Percentiles rank a stretch among this genome's conserved stretches.
These are phyloP conservation scores for Hyaloperonospora brassicae DNA, from an alignment of 352 stramenopile genomes.

Conservation along the genomic window DNA sequence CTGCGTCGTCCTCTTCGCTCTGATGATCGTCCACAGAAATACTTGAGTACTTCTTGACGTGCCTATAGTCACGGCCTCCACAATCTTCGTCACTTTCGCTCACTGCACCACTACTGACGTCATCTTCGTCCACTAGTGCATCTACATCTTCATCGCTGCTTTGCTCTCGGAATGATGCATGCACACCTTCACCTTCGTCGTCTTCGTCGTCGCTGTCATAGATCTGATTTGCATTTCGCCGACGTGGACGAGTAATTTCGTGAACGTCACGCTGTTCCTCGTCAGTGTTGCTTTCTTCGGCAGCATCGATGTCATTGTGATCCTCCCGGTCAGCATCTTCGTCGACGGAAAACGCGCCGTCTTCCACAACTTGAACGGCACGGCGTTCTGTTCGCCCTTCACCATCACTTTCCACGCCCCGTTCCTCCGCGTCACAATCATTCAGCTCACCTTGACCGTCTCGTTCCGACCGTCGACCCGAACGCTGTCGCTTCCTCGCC, in stretches of 20 bases:
- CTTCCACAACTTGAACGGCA: slow-evolving; percentile 21
- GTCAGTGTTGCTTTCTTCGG: slow-evolving; percentile 6
- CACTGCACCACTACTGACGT: too few relatives aligned
- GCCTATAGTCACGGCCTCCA: too few relatives aligned
- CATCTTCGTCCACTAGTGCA: neutral
- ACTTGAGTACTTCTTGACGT: neutral
- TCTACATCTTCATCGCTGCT: slow-evolving; percentile 7
- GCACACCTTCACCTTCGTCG: slow-evolving; percentile 21
- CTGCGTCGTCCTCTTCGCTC: slow-evolving; percentile 15
- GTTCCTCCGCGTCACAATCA: slow-evolving; percentile 5
- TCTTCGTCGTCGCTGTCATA: slow-evolving; percentile 32
- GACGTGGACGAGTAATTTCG: slow-evolving; percentile 14
- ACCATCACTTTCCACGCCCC: slow-evolving; percentile 13
- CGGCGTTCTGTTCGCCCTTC: slow-evolving; percentile 12
- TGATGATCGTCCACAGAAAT: slow-evolving; percentile 18
- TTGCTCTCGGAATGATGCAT: slow-evolving; percentile 2
- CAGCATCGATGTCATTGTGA: slow-evolving; percentile 1
- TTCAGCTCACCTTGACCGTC: slow-evolving; percentile 8
- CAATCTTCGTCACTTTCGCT: too few relatives aligned
- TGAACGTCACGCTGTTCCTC: slow-evolving; percentile 7
- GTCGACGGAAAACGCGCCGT: slow-evolving; percentile 14
- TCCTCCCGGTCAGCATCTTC: slow-evolving; percentile 12
- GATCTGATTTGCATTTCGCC: slow-evolving; percentile 31
- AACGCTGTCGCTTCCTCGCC: neutral
- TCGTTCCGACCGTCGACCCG: too few relatives aligned